Conservation (phyloP, 2,329 filamentous ascomycete genomes). For the Colletotrichum sp. region DNA sequence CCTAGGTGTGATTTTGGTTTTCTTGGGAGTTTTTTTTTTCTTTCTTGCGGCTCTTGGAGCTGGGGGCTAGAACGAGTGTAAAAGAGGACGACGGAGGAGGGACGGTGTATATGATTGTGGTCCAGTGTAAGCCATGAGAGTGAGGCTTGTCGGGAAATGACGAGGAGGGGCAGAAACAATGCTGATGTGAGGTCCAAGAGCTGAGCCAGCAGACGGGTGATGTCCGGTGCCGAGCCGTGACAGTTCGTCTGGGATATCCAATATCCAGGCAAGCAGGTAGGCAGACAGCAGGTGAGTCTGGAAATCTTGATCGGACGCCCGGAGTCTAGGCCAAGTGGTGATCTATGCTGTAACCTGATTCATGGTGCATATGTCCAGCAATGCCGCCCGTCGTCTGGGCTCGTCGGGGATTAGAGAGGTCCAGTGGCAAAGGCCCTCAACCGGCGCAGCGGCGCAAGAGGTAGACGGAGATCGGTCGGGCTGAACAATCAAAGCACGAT, state of each 20-base stretch:
- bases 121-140: conserved; percentile 15
- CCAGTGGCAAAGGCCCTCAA: not conserved
- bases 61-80: not conserved
- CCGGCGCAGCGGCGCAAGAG: not conserved
- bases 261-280: not conserved
- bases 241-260: not conserved
- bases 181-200: conserved; percentile 2
- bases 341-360: conserved; percentile 27
- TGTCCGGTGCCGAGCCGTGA: conserved; percentile 13
- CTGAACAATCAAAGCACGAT: conserved; percentile 2
- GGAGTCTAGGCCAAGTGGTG: conserved; percentile 19
- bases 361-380: conserved; percentile 37
- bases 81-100: not conserved
- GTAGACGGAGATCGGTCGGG: not conserved
- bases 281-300: not conserved
- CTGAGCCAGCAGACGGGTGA: not conserved
- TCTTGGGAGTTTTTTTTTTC: not conserved
- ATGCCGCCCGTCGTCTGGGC: conserved; percentile 29
- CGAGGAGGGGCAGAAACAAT: conserved; percentile 1
- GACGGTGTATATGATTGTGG: conserved; percentile 17
- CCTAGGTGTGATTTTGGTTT: not conserved
- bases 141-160: not conserved
- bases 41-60: not conserved
- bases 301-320: conserved; percentile 11
- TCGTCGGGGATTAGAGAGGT: not conserved